Evolutionary conservation across 2,329 filamentous ascomycete genomes (phyloP), one percentile per base, ranked within the genome.

Genomic region (Aspergillus sp.): DNA sequence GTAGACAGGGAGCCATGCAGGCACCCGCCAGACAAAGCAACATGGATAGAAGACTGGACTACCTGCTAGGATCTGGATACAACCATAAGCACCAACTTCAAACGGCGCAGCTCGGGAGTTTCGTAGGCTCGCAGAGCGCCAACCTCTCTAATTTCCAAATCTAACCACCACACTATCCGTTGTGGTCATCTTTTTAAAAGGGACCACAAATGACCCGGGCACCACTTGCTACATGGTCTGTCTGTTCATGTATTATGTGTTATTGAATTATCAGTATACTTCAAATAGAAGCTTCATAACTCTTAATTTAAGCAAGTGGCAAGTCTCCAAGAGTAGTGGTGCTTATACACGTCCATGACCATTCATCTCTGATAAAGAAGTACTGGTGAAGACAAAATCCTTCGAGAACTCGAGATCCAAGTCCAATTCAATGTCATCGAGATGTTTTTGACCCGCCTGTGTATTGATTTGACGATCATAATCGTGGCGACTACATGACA

Each of bases 321-420:
- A 49, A 15, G 20, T 2, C 15, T 34, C 18, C 9, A 26, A 50
- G 6, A 49, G 13, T 5, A 38, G 20, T 9, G 13, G 18, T 20
- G 12, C n/a, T 49, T 30, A 44, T 18, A 34, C 22, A 34, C 18
- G 42, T n/a, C 42, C 22, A 26, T 53, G 58, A 38, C 66, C 61
- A 32, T 66, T 65, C 4, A 63, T 56, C 7, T 64, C 64, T 5
- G 70, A 68, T 18, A 70, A 57, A 12, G 66, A 64, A 4, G 72
- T 72, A 36, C 70, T 73, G 12, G 67, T 70, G 39, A 74, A 73
- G 15, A 74, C 42, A 41, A 71, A 72, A 20, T 74, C 70, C 36
- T 69, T 73, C 0, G 70, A 69, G 51, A 72, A 73, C 45, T 75
- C 73, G 51, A 73, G 44, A 38, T 71, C 68, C 66, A 71, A 66